Base-by-base conservation (phyloP, 495 filamentous ascomycete species). In the Tirmania nivea region DNA sequence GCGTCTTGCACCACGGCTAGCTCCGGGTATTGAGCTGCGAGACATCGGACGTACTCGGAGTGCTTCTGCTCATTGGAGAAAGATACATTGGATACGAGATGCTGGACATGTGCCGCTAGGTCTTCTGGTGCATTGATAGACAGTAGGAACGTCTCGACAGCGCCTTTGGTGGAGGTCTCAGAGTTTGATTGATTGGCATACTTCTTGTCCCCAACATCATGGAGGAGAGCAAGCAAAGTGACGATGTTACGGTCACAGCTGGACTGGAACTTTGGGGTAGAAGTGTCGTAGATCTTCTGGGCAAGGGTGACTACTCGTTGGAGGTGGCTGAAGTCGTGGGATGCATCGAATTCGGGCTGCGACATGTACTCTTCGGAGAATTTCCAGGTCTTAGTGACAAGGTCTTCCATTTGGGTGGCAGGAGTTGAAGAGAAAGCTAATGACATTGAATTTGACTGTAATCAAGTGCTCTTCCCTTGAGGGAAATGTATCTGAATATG, bases 131-230 rank as follows among this genome's bases (percentile, higher is more conserved):
- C 75, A 35, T 76, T 77, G 48, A 74, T 66, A 14, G 72, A 64
- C n/a, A 75, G 54, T 1, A 94, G 73, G 10, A 82, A 65, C 12
- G 73, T 58, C 14, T 70, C 58, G 52, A 84, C 75, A 1, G 57
- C 56, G 17, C 61, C 50, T 45, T 45, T 45, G 12, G 4, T 45
- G 16, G 54, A 37, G 34, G 55, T 9, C 17, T 47, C 8, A 19
- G 39, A 4, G 34, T 49, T n/a, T n/a, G 19, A 34, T 6, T 19
- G 19, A 20, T 51, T 19, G 11, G 78, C 62, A 67, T 94, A 94
- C 66, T 94, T 95, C 62, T 75, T 73, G 62, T 95, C 88, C 51
- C 80, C 83, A 10, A 94, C 78, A 62, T 95, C 87, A 66, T 95
- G 88, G 0, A 94, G 74, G 0, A 92, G 73, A 3, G 85, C 84